phyloP scores from a whole-genome alignment of 176 grass and related monocot species.

The Oryza coarctata region DNA sequence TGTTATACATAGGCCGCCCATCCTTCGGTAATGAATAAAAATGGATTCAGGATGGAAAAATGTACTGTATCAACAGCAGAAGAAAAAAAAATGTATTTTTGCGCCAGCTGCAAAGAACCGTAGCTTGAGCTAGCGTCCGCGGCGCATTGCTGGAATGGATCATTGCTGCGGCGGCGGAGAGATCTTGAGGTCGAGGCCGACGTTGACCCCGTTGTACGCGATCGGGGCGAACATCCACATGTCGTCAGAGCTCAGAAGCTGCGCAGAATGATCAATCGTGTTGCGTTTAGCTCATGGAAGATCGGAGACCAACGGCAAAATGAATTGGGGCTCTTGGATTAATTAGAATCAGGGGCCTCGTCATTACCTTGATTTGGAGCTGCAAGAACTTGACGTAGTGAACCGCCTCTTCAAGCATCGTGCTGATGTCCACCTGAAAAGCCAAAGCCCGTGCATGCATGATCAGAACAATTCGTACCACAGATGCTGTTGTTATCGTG shows the following conservation, averaged over 20 bases:
- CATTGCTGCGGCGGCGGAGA: constrained; percentile 54
- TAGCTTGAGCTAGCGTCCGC: neutral
- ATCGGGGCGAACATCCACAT: constrained; percentile 96
- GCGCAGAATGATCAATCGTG: neutral
- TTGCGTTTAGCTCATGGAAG: neutral
- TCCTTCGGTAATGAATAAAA: constrained; percentile 13
- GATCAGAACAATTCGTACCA: neutral
- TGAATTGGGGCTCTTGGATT: neutral
- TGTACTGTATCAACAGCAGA: neutral
- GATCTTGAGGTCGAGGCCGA: constrained; percentile 90
- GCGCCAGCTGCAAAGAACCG: constrained; percentile 14
- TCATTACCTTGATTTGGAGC: constrained; percentile 70
- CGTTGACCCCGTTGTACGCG: constrained; percentile 90
- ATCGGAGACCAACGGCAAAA: neutral
- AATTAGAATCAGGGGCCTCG: neutral
- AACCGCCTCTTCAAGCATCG: constrained; percentile 84
- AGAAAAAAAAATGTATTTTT: constrained; percentile 9
- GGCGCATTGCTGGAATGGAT: constrained; percentile 9
- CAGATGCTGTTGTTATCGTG: neutral
- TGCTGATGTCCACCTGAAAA: constrained; percentile 87
- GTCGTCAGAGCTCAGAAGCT: constrained; percentile 93
- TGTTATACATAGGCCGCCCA: neutral
- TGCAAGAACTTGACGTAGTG: constrained; percentile 87
- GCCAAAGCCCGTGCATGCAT: neutral
- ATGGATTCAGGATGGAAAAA: constrained; percentile 21